Base-by-base conservation (phyloP, 139 green algal genomes). In the Zygnema circumcarinatum region DNA sequence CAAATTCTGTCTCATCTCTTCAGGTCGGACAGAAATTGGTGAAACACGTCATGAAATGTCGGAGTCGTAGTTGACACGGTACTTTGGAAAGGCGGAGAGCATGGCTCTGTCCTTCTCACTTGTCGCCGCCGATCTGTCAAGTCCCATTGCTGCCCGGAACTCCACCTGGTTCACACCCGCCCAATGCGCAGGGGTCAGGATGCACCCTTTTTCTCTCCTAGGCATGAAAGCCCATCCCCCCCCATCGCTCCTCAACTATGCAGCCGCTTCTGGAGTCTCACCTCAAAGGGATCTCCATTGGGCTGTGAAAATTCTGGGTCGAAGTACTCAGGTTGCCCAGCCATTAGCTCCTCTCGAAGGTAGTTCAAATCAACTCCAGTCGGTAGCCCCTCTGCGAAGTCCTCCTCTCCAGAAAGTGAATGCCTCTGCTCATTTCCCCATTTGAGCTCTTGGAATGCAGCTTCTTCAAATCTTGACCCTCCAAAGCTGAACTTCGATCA, bases 61-160 rank as follows among this genome's bases (percentile, higher is more conserved):
- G 16, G 47, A 16, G 16, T 62, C 47, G 47, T 62, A 62, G 16
- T 62, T 62, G 47, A 62, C 47, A 25, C 47, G 47, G 16, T 62
- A 62, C 7, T 25, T 62, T 25, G 47, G 47, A 16, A 62, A 62
- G 47, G 7, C 16, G 7, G 7, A 25, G 47, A 16, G 7, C 7
- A 62, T 62, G 7, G 7, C 16, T 62, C 16, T 16, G 47, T 62
- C 47, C 16, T 7, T 62, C 16, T 62, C 47, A n/a, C n/a, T n/a
- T 62, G 47, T 7, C 16, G 7, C 47, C 7, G 47, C 47, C 16
- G 47, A 16, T 25, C 75, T 31, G 11, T 86, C 79, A 16, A 86
- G 79, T 3, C 79, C 79, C 79, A 86, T 86, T 2, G 79, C 79
- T 35, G 47, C 79, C 20, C 79, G 31, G 21, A 74, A 86, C 79